Percentiles rank a stretch among this genome's conserved stretches.
Evolutionary conservation across 1,139 yeast species (phyloP).

Genomic region (Yamadazyma atlantica): DNA sequence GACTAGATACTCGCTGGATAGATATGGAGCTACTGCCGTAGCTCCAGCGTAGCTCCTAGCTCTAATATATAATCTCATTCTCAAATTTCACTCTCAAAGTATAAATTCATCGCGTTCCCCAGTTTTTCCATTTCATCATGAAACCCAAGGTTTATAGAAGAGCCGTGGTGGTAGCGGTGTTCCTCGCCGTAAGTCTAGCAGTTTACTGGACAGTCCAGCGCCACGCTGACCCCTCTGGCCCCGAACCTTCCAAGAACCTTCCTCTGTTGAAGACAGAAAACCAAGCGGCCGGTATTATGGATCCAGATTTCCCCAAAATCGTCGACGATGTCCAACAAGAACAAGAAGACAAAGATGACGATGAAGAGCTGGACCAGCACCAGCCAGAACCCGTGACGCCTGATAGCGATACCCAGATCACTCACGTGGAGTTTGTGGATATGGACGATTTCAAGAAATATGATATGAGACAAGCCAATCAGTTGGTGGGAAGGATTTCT

Average conservation of each 20-base stretch:
- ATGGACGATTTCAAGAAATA: background rate
- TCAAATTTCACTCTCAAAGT: no score
- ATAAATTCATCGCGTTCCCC: background rate
- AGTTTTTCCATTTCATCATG: background rate
- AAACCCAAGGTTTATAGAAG: background rate
- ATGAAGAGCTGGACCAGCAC: background rate
- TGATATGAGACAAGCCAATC: background rate
- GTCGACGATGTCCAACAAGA: background rate
- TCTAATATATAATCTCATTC: no score
- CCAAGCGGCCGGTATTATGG: background rate
- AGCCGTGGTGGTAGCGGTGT: background rate
- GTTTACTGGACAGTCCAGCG: background rate
- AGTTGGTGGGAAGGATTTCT: slow-evolving; percentile 7
- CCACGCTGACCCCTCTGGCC: background rate
- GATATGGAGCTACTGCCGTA: no score
- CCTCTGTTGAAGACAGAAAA: background rate
- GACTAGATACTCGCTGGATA: no score
- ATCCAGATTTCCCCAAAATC: background rate
- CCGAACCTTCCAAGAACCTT: background rate
- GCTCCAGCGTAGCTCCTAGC: no score
- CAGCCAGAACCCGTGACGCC: background rate
- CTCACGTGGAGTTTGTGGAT: background rate
- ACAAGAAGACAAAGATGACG: background rate
- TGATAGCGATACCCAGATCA: background rate
- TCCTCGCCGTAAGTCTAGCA: background rate